A percentile compares a stretch with the other conserved stretches of the same genome.
These are phyloP conservation scores for Rhexocercosporidium sp. DNA, from an alignment of 2,329 filamentous ascomycete genomes.

Conservation along the genomic window DNA sequence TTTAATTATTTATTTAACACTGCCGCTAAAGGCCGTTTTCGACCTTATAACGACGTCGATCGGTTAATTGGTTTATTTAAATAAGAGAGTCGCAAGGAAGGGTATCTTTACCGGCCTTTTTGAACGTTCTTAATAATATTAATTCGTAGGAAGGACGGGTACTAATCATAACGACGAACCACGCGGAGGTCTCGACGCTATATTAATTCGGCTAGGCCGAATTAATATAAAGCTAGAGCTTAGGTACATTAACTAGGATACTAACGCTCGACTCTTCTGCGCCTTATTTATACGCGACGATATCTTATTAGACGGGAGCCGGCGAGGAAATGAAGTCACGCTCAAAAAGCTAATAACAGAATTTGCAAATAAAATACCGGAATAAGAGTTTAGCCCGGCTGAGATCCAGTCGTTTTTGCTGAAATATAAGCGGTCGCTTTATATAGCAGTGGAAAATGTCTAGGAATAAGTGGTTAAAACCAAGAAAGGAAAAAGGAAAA, in stretches of 20 bases:
- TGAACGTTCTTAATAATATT: conserved; percentile 72
- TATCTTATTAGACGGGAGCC: not conserved
- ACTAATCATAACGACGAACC: conserved; percentile 65
- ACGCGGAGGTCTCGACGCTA: conserved; percentile 83
- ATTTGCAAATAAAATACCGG: not conserved
- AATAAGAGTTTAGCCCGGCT: conserved; percentile 19
- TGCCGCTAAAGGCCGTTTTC: too few relatives aligned
- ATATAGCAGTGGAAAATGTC: not conserved
- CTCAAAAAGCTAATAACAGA: not conserved
- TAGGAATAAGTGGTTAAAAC: conserved; percentile 12
- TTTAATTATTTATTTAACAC: too few relatives aligned
- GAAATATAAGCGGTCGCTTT: conserved; percentile 16
- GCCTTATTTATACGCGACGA: conserved; percentile 25
- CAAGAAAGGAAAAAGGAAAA: conserved; percentile 15
- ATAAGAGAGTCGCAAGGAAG: conserved; percentile 6
- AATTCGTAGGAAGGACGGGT: conserved; percentile 51
- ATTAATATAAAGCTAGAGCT: conserved; percentile 87
- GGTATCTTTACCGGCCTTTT: conserved; percentile 63
- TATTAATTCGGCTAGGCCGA: conserved; percentile 84
- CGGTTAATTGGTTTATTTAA: too few relatives aligned
- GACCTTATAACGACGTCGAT: too few relatives aligned
- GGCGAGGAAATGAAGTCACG: not conserved
- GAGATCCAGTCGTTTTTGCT: conserved; percentile 21
- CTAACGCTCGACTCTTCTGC: conserved; percentile 39
- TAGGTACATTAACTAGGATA: conserved; percentile 17